phyloP scores from a whole-genome alignment of 768 basidiomycete genomes.

The Leccinum longicurvipes region DNA sequence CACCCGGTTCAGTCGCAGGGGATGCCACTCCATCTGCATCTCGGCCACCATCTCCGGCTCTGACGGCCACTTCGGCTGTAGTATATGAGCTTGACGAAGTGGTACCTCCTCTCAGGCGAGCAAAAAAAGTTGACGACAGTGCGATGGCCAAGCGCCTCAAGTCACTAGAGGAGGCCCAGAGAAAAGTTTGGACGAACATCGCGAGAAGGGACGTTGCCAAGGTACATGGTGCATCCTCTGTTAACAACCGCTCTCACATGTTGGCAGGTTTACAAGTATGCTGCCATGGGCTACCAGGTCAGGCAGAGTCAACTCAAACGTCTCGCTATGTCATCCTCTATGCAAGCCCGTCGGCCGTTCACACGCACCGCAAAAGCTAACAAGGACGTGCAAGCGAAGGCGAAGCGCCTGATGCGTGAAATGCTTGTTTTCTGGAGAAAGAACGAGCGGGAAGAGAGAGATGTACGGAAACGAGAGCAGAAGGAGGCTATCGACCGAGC shows the following conservation, averaged over 20 bases:
- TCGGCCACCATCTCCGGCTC: conserved; percentile 64
- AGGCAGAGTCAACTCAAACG: conserved; percentile 71
- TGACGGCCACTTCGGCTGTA: conserved; percentile 50
- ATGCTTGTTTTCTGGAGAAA: conserved; percentile 98
- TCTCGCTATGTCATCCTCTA: conserved; percentile 67
- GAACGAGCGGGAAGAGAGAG: conserved; percentile 95
- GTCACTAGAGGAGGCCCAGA: conserved; percentile 77
- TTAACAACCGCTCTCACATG: conserved; percentile 5
- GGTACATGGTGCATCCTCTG: conserved; percentile 36
- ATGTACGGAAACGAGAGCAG: conserved; percentile 88
- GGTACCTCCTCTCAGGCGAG: conserved; percentile 68
- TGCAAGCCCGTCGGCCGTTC: conserved; percentile 76
- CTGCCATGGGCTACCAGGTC: conserved; percentile 60
- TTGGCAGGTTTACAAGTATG: conserved; percentile 75
- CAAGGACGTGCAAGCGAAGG: conserved; percentile 83
- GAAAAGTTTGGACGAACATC: conserved; percentile 88
- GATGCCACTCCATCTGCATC: conserved; percentile 70
- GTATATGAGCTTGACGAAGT: conserved; percentile 71
- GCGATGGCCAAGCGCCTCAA: conserved; percentile 73
- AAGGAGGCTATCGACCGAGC: conserved; percentile 89
- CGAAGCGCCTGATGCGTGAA: conserved; percentile 88
- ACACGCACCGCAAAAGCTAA: conserved; percentile 69
- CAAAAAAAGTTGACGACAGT: conserved; percentile 72
- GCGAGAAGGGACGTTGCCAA: conserved; percentile 81
- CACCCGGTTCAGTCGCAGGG: conserved; percentile 58